Base-by-base conservation (phyloP, 148 eudicot species). In the Drosera capensis region DNA sequence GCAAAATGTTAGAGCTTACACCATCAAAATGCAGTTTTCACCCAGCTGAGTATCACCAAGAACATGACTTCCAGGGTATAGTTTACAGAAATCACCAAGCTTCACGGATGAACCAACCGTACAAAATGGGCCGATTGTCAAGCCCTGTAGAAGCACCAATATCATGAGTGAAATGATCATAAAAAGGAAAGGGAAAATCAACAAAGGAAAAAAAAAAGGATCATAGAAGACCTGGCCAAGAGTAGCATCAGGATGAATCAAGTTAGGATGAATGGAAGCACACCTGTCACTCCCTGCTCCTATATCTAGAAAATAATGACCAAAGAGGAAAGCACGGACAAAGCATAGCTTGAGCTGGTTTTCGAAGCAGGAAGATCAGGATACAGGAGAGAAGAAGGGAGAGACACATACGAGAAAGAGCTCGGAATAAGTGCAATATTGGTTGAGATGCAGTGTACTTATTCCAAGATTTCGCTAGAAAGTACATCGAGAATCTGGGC, bases 121-220 rank as follows among this genome's bases (percentile, higher is more conserved):
- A 66, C 97, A 90, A 78, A 80, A 90, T 37, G 95, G 93, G 22
- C 97, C 97, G 57, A 90, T 70, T 44, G 95, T 80, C 53, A 90
- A 87, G 54, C 80, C 97, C 97, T 90, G 55, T 24, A 16, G 34
- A n/a, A n/a, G n/a, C 25, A 36, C 13, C n/a, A 8, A 30, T 44
- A 34, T 34, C 38, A 34, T 4, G n/a, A 35, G 11, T 1, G 7
- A 1, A 24, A 15, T 9, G 13, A 46, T n/a, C n/a, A n/a, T n/a
- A 14, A 21, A 1, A 15, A 65, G 16, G 2, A 2, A 9, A 14
- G 8, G 12, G 9, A 29, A 18, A 14, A n/a, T n/a, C n/a, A n/a
- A n/a, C n/a, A n/a, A n/a, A n/a, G n/a, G n/a, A n/a, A n/a, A n/a
- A n/a, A n/a, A 18, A 20, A 37, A 47, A 37, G 9, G 19, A 22